Conservation (phyloP, 1,284 basidiomycete genomes). For the Ceraceosorus guamensis region DNA sequence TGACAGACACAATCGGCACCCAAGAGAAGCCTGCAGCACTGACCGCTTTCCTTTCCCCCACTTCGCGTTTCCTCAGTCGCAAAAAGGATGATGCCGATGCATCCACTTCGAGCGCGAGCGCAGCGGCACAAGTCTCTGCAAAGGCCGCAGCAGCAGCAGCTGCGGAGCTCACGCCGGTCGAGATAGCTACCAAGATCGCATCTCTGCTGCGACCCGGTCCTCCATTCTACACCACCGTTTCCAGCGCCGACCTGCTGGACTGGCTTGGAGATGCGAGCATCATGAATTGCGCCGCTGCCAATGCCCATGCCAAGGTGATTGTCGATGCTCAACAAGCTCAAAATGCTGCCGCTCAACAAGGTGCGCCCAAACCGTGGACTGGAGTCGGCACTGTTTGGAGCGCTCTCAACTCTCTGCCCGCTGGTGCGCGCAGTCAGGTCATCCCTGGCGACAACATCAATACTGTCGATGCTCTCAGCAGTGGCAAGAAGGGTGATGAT, state of each 20-base stretch:
- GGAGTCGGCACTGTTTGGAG: slow-evolving; percentile 35
- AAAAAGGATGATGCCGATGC: neutral
- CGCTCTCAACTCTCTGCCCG: slow-evolving; percentile 23
- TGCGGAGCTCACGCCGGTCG: slow-evolving; percentile 24
- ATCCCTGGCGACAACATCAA: slow-evolving; percentile 16
- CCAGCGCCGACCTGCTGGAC: slow-evolving; percentile 32
- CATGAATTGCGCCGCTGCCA: slow-evolving; percentile 29
- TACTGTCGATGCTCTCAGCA: neutral
- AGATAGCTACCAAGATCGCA: slow-evolving; percentile 35
- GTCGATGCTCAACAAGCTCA: neutral
- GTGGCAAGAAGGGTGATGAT: too few species aligned
- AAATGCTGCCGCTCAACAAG: too few species aligned
- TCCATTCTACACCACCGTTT: slow-evolving; percentile 34
- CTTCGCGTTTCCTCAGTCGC: slow-evolving; percentile 22
- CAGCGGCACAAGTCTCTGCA: slow-evolving; percentile 16
- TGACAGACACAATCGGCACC: too few species aligned
- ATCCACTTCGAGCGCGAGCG: neutral
- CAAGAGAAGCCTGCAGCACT: slow-evolving; percentile 6
- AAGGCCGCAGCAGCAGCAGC: slow-evolving; percentile 9
- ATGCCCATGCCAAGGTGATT: neutral
- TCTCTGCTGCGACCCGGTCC: slow-evolving; percentile 36
- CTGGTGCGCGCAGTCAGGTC: slow-evolving; percentile 15
- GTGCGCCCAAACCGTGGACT: slow-evolving; percentile 4
- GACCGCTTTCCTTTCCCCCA: slow-evolving; percentile 30
- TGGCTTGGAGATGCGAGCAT: slow-evolving; percentile 19